Evolutionary conservation across 2,329 filamentous ascomycete genomes (phyloP).

Genomic region (Scytalidium sp.): DNA sequence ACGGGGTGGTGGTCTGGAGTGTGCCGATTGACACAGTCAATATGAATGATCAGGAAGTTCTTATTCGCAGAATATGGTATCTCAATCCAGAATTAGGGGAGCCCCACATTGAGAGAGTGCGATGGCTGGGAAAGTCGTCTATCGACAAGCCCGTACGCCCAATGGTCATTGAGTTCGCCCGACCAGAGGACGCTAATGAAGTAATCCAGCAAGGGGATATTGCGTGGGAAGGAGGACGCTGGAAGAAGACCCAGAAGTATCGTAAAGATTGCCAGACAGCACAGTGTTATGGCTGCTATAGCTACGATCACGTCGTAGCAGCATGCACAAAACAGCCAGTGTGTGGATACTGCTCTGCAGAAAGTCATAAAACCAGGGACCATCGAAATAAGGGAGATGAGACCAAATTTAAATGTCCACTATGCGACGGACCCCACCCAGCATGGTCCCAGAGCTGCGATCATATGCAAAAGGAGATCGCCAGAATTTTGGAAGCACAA

Average conservation of each 20-base stretch:
- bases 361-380: neutral
- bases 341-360: neutral
- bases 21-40: neutral
- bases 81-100: neutral
- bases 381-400: neutral
- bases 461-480: neutral
- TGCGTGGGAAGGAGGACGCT: neutral
- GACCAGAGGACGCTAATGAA: neutral
- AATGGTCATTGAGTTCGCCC: neutral
- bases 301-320: neutral
- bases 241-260: neutral
- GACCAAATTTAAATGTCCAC: neutral
- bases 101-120: neutral
- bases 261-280: neutral
- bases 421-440: neutral
- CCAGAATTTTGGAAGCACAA: neutral
- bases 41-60: neutral
- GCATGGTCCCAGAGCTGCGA: neutral
- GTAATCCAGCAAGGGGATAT: neutral
- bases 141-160: neutral
- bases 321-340: neutral
- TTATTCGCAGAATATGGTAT: neutral
- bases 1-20: neutral
- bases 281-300: neutral
- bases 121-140: neutral